Evolutionary conservation across 169 alveolate species (phyloP), one percentile per base, ranked within the genome.

Genomic region (Cryptosporidium meleagridis): DNA sequence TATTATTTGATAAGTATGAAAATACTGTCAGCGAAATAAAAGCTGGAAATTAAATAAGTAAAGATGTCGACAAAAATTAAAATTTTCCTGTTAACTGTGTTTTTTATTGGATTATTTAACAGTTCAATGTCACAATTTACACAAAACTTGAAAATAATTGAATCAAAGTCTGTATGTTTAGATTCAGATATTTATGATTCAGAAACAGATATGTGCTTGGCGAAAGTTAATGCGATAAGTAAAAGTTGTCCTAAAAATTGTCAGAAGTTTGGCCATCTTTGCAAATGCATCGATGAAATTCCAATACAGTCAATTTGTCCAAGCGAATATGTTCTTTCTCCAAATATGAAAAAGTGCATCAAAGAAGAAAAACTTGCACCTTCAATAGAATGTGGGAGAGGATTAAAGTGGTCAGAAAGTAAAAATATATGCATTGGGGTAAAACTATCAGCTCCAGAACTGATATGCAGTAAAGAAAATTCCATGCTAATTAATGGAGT

Each of bases 381-480:
- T 62, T 65, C 51, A 59, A 33, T 73, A 21, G 80, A 80, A 45
- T 80, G 89, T 80, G 89, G 69, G 16, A 80, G 89, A 41, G 89
- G 89, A 18, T 37, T 80, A n/a, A 80, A 80, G 35, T 80, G 89
- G 89, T 59, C 75, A 45, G 89, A 80, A 41, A 80, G 70, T 33
- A 80, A 65, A 41, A 44, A 65, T 26, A 14, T 62, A 4, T 80
- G 89, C 26, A 80, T 80, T n/a, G 89, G 89, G 45, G 89, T 80
- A 44, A 80, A 65, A 45, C 21, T 80, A 23, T 62, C 68, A 23
- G 48, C 89, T 14, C 89, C 89, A 5, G 89, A 80, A 21, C 52
- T 67, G 18, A 65, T 7, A 26, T 80, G 89, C 16, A 59, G 53
- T 37, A 80, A 80, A 48, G 75, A 80, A 5, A 65, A 80, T 65